These are phyloP conservation scores for Bruguiera gymnorhiza DNA, from an alignment of 345 rosid genomes.

Conservation along the genomic window DNA sequence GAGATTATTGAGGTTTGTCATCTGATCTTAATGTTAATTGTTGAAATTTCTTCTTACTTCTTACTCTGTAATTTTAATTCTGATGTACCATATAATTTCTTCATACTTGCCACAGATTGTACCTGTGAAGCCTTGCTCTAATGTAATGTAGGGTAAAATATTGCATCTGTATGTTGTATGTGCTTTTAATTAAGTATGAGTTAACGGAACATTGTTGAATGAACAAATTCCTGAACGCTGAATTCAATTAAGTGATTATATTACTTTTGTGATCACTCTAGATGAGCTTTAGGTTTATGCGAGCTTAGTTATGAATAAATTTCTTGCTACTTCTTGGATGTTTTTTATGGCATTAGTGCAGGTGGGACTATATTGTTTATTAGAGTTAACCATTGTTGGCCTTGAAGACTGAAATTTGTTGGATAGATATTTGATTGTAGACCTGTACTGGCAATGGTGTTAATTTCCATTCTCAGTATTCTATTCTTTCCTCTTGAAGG, in stretches of 20 bases:
- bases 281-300: constrained; percentile 14
- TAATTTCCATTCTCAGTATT: neutral
- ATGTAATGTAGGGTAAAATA: neutral
- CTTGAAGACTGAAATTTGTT: neutral
- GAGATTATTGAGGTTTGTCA: constrained; percentile 68
- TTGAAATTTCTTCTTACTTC: neutral
- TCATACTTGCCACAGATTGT: neutral
- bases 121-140: neutral
- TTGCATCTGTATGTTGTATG: constrained; percentile 1
- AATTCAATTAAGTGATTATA: constrained; percentile 26
- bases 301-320: constrained; percentile 11
- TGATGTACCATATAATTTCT: too few species aligned
- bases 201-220: neutral
- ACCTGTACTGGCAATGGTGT: neutral
- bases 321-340: neutral
- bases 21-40: constrained; percentile 7
- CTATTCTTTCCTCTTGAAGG: constrained; percentile 49
- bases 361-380: too few species aligned
- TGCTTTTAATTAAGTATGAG: constrained; percentile 13
- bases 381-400: too few species aligned
- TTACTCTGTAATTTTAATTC: neutral
- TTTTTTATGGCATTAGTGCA: too few species aligned
- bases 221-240: constrained; percentile 1
- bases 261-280: constrained; percentile 14
- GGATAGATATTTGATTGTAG: neutral